A percentile compares a stretch with the other conserved stretches of the same genome.
Evolutionary conservation across 2,329 filamentous ascomycete genomes (phyloP).

Genomic region (Ascochyta koolunga): DNA sequence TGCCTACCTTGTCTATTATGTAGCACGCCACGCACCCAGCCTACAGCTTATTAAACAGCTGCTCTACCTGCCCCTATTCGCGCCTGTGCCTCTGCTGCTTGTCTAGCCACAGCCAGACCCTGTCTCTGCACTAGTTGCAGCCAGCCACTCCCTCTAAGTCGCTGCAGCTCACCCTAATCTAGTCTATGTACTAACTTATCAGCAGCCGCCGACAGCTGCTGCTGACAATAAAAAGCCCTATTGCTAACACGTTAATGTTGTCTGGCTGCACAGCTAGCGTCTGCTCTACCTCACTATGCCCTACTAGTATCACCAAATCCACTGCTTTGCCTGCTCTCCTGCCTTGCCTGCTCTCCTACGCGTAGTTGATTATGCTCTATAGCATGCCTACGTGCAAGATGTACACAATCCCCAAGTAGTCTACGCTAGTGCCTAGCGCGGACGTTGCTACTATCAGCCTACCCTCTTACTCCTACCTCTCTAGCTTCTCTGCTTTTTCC

Average conservation of each 20-base stretch:
- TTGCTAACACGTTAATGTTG: conserved; percentile 2
- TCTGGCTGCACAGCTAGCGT: neutral
- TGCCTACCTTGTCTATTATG: too few relatives aligned
- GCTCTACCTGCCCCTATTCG: too few relatives aligned
- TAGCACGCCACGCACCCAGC: too few relatives aligned
- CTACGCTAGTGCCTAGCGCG: conserved; percentile 21
- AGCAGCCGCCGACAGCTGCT: neutral
- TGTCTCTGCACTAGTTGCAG: too few relatives aligned
- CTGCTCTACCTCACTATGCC: conserved; percentile 1
- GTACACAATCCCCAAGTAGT: conserved; percentile 23
- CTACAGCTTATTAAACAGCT: too few relatives aligned
- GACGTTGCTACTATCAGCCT: conserved; percentile 28
- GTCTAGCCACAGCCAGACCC: too few relatives aligned
- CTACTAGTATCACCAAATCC: conserved; percentile 9
- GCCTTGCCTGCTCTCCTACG: conserved; percentile 10
- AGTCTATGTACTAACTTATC: neutral
- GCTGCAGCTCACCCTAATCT: neutral
- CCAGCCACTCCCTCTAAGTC: too few relatives aligned
- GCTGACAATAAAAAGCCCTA: neutral
- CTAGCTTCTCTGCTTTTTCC: conserved; percentile 12
- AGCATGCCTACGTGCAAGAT: conserved; percentile 16
- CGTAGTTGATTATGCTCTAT: conserved; percentile 20
- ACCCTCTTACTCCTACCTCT: conserved; percentile 11
- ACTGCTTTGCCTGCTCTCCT: conserved; percentile 2
- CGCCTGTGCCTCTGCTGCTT: too few relatives aligned